Conservation (phyloP, 2,329 filamentous ascomycete genomes). For the Neocatenulostroma microsporum region DNA sequence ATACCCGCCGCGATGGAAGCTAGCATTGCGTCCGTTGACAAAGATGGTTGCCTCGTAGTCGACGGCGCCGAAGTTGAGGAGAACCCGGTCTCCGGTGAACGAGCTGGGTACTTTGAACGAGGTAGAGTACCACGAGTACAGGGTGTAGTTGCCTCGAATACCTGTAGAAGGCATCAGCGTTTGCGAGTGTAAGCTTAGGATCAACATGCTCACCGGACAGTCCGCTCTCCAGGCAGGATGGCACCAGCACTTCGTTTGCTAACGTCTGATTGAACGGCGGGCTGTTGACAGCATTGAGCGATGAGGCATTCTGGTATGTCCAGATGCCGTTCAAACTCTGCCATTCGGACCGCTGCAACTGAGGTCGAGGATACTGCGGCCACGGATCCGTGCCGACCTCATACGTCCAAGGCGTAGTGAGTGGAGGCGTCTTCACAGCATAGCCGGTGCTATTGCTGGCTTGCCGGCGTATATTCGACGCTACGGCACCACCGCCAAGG, state of each 20-base stretch:
- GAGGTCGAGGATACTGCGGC: constrained; percentile 50
- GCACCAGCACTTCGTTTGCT: constrained; percentile 41
- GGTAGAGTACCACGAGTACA: constrained; percentile 35
- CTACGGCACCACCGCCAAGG: too few species aligned
- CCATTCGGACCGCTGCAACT: constrained; percentile 47
- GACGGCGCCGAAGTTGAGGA: constrained; percentile 55
- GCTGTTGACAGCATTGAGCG: constrained; percentile 31
- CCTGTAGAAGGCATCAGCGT: constrained; percentile 2
- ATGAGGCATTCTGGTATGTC: constrained; percentile 43
- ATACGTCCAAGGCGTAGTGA: constrained; percentile 43
- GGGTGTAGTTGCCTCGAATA: constrained; percentile 20
- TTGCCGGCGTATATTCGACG: constrained; percentile 1
- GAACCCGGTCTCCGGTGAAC: constrained; percentile 42
- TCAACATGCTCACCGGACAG: constrained; percentile 36
- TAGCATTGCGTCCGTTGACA: constrained; percentile 47
- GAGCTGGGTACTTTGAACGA: constrained; percentile 43
- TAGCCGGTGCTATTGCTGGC: constrained; percentile 6
- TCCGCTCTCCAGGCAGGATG: constrained; percentile 49
- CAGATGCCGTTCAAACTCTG: constrained; percentile 51
- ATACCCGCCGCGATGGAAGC: constrained; percentile 51
- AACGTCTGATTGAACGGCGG: constrained; percentile 41
- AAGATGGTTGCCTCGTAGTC: constrained; percentile 55
- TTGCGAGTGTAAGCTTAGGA: neutral
- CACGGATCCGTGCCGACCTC: constrained; percentile 45
- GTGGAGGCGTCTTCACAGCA: constrained; percentile 15